Evolutionary conservation across 768 basidiomycete species (phyloP).

Genomic region (Pseudohyphozyma bogoriensis): DNA sequence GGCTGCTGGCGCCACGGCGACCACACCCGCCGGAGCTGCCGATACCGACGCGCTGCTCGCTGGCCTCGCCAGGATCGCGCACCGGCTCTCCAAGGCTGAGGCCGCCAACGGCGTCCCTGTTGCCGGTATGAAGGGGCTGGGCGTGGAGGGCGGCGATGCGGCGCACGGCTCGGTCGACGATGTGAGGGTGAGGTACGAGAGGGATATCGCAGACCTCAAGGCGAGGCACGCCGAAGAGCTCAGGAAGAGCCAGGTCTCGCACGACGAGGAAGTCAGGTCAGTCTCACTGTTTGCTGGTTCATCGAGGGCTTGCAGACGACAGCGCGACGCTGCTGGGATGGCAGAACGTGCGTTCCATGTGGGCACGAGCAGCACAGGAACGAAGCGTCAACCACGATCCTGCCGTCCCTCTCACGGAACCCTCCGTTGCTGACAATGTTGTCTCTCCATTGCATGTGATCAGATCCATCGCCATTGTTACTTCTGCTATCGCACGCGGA

Average conservation of each 20-base stretch:
- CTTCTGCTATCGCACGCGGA: conserved; percentile 30
- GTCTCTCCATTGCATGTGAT: background rate
- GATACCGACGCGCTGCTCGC: conserved; percentile 31
- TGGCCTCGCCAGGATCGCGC: conserved; percentile 23
- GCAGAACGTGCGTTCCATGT: no score
- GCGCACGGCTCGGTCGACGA: conserved; percentile 15
- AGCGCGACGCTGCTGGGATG: no score
- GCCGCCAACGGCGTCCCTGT: background rate
- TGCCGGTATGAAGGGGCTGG: background rate
- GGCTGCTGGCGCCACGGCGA: conserved; percentile 5
- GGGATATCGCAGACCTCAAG: conserved; percentile 25
- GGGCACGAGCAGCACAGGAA: background rate
- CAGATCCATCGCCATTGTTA: conserved; percentile 33
- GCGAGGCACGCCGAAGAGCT: conserved; percentile 24
- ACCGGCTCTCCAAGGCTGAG: conserved; percentile 15
- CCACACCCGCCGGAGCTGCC: conserved; percentile 6
- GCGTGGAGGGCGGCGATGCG: background rate
- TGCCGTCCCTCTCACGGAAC: background rate
- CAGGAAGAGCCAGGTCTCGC: conserved; percentile 18
- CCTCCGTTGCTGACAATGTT: background rate
- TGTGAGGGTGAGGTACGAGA: conserved; percentile 9
- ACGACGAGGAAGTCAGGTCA: conserved; percentile 29
- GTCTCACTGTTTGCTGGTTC: background rate
- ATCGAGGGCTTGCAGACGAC: background rate
- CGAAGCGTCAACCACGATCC: no score